A percentile compares a stretch with the other conserved stretches of the same genome.
Conservation (phyloP, 805 yeast species). For the Suhomyces xylopsoci region DNA sequence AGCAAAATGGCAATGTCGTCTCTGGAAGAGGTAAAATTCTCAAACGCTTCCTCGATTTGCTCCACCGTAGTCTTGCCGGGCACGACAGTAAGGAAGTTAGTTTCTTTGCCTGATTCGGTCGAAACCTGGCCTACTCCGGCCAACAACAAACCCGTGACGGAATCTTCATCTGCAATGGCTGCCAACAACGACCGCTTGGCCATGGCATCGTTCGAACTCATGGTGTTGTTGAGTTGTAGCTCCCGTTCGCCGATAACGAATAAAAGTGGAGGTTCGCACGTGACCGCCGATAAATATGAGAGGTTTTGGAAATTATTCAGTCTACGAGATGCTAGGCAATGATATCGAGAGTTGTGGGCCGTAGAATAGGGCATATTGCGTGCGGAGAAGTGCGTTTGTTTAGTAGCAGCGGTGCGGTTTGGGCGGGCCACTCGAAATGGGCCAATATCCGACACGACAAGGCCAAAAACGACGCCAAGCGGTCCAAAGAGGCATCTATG, state of each 20-base stretch:
- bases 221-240: neutral
- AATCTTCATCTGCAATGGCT: slow-evolving; percentile 96
- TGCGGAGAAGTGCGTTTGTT: neutral
- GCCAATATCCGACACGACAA: slow-evolving; percentile 91
- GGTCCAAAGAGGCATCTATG: slow-evolving; percentile 64
- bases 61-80: slow-evolving; percentile 77
- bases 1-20: slow-evolving; percentile 90
- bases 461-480: slow-evolving; percentile 84
- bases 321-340: too few species aligned
- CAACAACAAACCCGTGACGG: slow-evolving; percentile 90
- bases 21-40: slow-evolving; percentile 64
- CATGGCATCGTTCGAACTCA: slow-evolving; percentile 38
- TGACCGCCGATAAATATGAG: too few species aligned
- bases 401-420: slow-evolving; percentile 12
- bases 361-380: neutral
- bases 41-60: slow-evolving; percentile 72
- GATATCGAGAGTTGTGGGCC: neutral
- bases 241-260: too few species aligned
- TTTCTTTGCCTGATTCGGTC: slow-evolving; percentile 55
- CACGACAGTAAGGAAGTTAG: slow-evolving; percentile 77
- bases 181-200: slow-evolving; percentile 81
- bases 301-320: too few species aligned
- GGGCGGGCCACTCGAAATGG: slow-evolving; percentile 95
- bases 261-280: too few species aligned
- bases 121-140: slow-evolving; percentile 94